Evolutionary conservation across 177 flowering plant species (phyloP).

Genomic region (Telopea speciosissima): DNA sequence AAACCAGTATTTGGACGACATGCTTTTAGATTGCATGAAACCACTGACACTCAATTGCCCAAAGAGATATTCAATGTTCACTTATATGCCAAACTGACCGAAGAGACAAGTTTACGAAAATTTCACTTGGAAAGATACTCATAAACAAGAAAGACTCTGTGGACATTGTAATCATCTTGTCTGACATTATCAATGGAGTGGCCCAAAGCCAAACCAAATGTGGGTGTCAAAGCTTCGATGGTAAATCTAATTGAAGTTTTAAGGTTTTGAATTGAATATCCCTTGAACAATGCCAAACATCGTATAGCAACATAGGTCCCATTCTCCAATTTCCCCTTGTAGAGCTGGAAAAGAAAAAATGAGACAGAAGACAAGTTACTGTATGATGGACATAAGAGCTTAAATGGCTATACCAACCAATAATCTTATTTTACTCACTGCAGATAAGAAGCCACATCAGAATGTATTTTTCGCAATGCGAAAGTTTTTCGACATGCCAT

Average conservation of each 20-base stretch:
- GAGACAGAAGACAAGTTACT: background rate
- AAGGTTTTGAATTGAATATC: slow-evolving; percentile 56
- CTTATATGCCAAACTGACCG: slow-evolving; percentile 31
- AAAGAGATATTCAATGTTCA: too few species aligned
- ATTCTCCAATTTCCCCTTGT: slow-evolving; percentile 77
- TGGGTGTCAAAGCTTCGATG: slow-evolving; percentile 82
- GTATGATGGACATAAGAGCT: background rate
- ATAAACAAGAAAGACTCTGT: slow-evolving; percentile 59
- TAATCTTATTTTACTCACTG: background rate
- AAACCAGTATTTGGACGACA: background rate
- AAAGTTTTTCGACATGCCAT: background rate
- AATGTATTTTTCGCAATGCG: too few species aligned
- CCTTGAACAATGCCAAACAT: slow-evolving; percentile 45
- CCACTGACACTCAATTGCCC: too few species aligned
- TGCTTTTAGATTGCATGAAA: background rate
- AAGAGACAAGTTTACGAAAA: slow-evolving; percentile 55
- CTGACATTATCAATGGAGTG: slow-evolving; percentile 59
- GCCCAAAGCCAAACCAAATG: slow-evolving; percentile 77
- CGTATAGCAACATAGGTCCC: slow-evolving; percentile 66
- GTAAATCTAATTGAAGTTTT: slow-evolving; percentile 66
- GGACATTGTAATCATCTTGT: slow-evolving; percentile 41
- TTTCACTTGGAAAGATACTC: slow-evolving; percentile 72
- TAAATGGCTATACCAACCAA: slow-evolving; percentile 1
- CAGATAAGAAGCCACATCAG: background rate
- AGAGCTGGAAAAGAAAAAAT: slow-evolving; percentile 42